A percentile compares a stretch with the other conserved stretches of the same genome.
phyloP scores from a whole-genome alignment of 768 basidiomycete genomes.

The Leccinum variicolor region DNA sequence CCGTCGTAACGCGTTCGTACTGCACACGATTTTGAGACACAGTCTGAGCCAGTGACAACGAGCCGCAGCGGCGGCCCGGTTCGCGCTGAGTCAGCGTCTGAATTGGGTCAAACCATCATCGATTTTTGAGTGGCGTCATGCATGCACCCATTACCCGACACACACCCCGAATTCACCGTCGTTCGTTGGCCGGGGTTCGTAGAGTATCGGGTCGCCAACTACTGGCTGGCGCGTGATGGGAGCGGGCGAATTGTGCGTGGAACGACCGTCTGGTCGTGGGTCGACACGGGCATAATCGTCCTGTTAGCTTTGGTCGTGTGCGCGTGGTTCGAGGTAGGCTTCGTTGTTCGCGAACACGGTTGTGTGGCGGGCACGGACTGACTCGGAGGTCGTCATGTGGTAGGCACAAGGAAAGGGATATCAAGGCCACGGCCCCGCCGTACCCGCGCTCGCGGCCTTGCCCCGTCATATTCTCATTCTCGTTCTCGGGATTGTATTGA shows the following conservation, averaged over 20 bases:
- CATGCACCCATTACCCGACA: not conserved
- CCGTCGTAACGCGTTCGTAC: too few species aligned
- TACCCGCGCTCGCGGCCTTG: not conserved
- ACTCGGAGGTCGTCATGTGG: not conserved
- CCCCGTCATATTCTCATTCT: not conserved
- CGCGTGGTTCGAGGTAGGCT: not conserved
- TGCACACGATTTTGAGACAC: too few species aligned
- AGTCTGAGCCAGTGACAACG: too few species aligned
- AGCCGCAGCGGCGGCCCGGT: too few species aligned
- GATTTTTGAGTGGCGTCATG: too few species aligned
- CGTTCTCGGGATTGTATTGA: not conserved
- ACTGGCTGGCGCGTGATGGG: slow-evolving; percentile 43
- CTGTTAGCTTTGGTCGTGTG: not conserved
- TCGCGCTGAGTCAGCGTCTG: too few species aligned
- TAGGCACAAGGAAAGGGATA: not conserved
- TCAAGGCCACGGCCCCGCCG: not conserved
- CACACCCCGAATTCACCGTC: not conserved
- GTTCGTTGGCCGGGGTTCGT: not conserved
- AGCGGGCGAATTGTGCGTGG: slow-evolving; percentile 31
- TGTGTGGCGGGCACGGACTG: not conserved
- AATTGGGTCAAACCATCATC: too few species aligned
- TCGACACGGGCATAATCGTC: not conserved
- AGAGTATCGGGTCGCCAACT: slow-evolving; percentile 49
- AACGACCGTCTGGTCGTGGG: slow-evolving; percentile 33
- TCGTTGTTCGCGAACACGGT: not conserved